Percentiles rank a stretch among this genome's conserved stretches.
Conservation (phyloP, 2,329 filamentous ascomycete species). For the Colletotrichum filicis region DNA sequence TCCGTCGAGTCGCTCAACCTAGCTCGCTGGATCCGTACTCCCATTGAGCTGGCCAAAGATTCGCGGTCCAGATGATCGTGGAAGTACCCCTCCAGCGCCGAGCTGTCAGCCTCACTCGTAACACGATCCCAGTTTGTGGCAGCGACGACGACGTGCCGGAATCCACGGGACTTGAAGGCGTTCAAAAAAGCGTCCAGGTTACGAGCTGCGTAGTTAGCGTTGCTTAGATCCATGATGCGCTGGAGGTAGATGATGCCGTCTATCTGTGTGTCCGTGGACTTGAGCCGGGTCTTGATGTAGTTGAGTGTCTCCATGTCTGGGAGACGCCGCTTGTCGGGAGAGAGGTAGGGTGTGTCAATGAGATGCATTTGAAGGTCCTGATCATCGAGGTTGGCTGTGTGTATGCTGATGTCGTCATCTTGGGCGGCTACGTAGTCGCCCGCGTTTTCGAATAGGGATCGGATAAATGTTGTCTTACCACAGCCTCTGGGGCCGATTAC, state of each 20-base stretch:
- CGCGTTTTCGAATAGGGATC: neutral
- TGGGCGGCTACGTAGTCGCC: neutral
- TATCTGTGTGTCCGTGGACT: neutral
- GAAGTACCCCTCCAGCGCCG: neutral
- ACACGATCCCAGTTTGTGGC: neutral
- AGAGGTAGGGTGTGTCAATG: neutral
- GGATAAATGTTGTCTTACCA: slow-evolving; percentile 1
- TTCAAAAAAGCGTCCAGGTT: neutral
- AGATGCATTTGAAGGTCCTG: neutral
- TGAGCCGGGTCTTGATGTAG: neutral
- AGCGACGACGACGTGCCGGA: neutral
- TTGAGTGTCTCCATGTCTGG: neutral
- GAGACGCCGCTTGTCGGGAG: neutral
- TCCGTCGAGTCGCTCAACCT: neutral
- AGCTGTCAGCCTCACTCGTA: neutral
- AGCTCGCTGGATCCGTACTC: neutral
- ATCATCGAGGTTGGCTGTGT: neutral
- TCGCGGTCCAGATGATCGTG: neutral
- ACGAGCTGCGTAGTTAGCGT: neutral
- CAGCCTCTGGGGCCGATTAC: neutral
- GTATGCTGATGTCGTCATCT: neutral
- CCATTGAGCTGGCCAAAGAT: neutral
- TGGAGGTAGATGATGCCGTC: neutral
- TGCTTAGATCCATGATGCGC: neutral
- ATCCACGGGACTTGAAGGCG: neutral